Percentiles rank a stretch among this genome's conserved stretches.
phyloP scores from a whole-genome alignment of 805 yeast species.

The Barnettozyma salicaria region DNA sequence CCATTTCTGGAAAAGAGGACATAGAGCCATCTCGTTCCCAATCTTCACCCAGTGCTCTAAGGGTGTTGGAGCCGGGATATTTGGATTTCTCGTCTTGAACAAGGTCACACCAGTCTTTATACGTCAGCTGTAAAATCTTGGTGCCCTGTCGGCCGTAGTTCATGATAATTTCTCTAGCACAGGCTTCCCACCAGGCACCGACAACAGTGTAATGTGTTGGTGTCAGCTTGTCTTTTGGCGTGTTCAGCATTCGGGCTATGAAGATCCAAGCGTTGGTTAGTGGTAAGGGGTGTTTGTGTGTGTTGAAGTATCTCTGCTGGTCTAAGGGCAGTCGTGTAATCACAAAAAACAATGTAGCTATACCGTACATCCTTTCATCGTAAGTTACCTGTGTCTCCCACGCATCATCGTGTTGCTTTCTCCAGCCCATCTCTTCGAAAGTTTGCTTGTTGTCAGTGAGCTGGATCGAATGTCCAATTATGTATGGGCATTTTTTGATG shows the following conservation, averaged over 20 bases:
- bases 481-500: slow-evolving; percentile 84
- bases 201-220: slow-evolving; percentile 68
- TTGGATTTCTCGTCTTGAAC: slow-evolving; percentile 38
- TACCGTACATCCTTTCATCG: slow-evolving; percentile 84
- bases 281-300: slow-evolving; percentile 47
- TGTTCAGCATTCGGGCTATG: slow-evolving; percentile 66
- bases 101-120: slow-evolving; percentile 46
- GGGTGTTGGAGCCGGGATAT: slow-evolving; percentile 73
- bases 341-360: slow-evolving; percentile 72
- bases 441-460: slow-evolving; percentile 77
- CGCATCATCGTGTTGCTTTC: slow-evolving; percentile 36
- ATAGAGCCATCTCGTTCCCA: slow-evolving; percentile 48
- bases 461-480: slow-evolving; percentile 72
- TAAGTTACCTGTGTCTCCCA: slow-evolving; percentile 59
- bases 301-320: slow-evolving; percentile 24
- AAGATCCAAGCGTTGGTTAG: slow-evolving; percentile 59
- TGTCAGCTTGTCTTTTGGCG: slow-evolving; percentile 40
- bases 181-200: slow-evolving; percentile 90
- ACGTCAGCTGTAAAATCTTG: slow-evolving; percentile 49
- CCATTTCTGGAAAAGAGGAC: slow-evolving; percentile 33
- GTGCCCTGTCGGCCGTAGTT: slow-evolving; percentile 65
- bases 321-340: slow-evolving; percentile 50
- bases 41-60: slow-evolving; percentile 75
- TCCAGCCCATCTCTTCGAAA: slow-evolving; percentile 83
- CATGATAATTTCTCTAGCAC: slow-evolving; percentile 48